Evolutionary conservation across 352 stramenopile species (phyloP).

Genomic region (Paralagenidium karlingii): DNA sequence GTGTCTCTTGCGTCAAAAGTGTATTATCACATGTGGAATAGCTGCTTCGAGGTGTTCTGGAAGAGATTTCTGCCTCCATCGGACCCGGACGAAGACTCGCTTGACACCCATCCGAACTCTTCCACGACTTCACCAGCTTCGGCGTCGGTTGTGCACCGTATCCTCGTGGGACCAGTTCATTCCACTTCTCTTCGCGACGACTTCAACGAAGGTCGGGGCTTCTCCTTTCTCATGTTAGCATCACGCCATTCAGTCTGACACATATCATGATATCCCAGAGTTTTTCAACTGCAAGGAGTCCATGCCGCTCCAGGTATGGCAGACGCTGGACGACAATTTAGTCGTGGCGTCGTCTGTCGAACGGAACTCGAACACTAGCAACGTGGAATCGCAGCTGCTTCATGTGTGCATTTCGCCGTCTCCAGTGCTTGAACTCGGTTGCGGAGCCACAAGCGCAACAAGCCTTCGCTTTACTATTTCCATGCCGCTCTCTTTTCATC

Average conservation of each 20-base stretch:
- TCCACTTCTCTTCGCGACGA: background rate
- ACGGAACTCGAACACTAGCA: slow-evolving; percentile 4
- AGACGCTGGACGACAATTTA: slow-evolving; percentile 32
- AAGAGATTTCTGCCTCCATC: too few species aligned
- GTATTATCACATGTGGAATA: slow-evolving; percentile 25
- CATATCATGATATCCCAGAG: too few species aligned
- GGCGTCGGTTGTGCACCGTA: slow-evolving; percentile 3
- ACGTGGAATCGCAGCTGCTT: slow-evolving; percentile 13
- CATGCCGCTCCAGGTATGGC: slow-evolving; percentile 33
- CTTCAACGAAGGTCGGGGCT: too few species aligned
- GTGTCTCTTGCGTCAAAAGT: slow-evolving; percentile 14
- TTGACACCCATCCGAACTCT: slow-evolving; percentile 9
- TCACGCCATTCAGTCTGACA: too few species aligned
- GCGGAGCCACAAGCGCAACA: slow-evolving; percentile 3
- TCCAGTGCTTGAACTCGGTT: slow-evolving; percentile 6
- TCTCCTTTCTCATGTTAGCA: too few species aligned
- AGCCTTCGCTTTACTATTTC: slow-evolving; percentile 26
- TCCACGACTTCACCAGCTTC: slow-evolving; percentile 3
- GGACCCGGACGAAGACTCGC: too few species aligned
- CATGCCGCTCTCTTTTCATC: slow-evolving; percentile 12
- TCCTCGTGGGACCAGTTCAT: slow-evolving; percentile 7
- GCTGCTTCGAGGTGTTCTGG: slow-evolving; percentile 34
- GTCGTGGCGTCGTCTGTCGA: slow-evolving; percentile 27
- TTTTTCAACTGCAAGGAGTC: background rate
- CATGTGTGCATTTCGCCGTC: slow-evolving; percentile 32